Base-by-base conservation (phyloP, 2,329 filamentous ascomycete genomes). In the Apiospora hydei region DNA sequence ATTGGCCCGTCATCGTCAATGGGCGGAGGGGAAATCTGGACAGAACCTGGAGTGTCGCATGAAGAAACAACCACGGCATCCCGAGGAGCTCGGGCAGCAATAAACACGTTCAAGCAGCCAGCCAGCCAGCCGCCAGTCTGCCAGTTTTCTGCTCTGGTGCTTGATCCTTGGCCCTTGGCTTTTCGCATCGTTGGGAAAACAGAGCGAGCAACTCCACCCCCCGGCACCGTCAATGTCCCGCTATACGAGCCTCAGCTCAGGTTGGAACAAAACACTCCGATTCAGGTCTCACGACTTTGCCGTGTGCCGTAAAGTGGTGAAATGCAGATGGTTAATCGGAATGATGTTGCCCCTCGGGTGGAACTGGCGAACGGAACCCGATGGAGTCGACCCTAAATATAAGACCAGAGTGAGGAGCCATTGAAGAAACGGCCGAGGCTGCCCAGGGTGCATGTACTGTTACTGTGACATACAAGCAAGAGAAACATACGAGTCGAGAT, bases 401-500 rank as follows among this genome's bases (percentile, higher is more conserved):
- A 64, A 13, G 34, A 64, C 30, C 41, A 43, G 57, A 64, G 41
- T 11, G 41, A 43, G 41, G 41, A 43, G 41, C 7, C 7, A 38
- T 11, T 64, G 30, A 64, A 41, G 34, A 41, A 64, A 41, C 57
- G 57, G 18, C 57, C 57, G 57, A 64, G 57, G 57, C 57, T 64
- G 10, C 7, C 34, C 34, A n/a, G 57, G 34, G 30, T 41, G 57
- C 34, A 41, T 41, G 57, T 41, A 64, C 57, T 41, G 57, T 41
- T 41, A 64, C 34, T 4, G 57, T 64, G n/a, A 14, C 57, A 64
- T 64, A 41, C 18, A 41, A 38, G 13, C 18, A n/a, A n/a, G 41
- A 64, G 57, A 64, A 57, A 64, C 57, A 64, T 64, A 64, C 57
- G 57, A 64, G 57, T 64, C 41, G 11, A 64, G 57, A 41, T 64